Percentiles rank a stretch among this genome's conserved stretches.
Evolutionary conservation across 352 stramenopile genomes (phyloP).

Genomic region (Pythium dissimile): DNA sequence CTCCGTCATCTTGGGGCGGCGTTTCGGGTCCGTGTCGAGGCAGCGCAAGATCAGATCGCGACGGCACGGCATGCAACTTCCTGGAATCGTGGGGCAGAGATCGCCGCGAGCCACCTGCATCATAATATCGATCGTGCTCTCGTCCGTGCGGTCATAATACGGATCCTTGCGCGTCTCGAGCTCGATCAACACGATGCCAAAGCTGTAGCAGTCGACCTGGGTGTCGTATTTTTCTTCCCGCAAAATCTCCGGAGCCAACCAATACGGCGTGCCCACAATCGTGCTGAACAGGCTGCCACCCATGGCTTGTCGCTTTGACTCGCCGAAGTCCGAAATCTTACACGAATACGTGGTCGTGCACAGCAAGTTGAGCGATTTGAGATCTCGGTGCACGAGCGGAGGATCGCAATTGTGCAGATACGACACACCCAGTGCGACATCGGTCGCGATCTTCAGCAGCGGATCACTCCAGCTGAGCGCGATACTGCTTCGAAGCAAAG

Average conservation of each 20-base stretch:
- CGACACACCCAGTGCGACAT: constrained; percentile 74
- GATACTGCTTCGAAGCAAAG: constrained; percentile 58
- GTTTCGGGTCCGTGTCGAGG: constrained; percentile 51
- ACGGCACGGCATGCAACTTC: constrained; percentile 50
- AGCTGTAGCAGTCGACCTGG: constrained; percentile 87
- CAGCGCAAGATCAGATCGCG: constrained; percentile 65
- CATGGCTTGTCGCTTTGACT: constrained; percentile 56
- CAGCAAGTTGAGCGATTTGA: constrained; percentile 80
- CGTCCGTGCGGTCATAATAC: constrained; percentile 54
- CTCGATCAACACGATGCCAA: constrained; percentile 84
- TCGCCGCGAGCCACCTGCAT: constrained; percentile 56
- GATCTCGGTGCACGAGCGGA: constrained; percentile 74
- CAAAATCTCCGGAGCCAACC: constrained; percentile 82
- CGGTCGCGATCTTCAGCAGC: constrained; percentile 75
- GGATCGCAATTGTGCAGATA: constrained; percentile 83
- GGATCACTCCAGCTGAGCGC: constrained; percentile 74
- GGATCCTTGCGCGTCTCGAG: constrained; percentile 72
- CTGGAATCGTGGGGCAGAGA: constrained; percentile 63
- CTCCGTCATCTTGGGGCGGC: constrained; percentile 71
- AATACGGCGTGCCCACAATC: constrained; percentile 83
- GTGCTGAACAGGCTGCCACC: constrained; percentile 57
- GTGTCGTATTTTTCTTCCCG: constrained; percentile 78
- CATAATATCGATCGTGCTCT: constrained; percentile 83
- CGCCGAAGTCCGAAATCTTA: constrained; percentile 83
- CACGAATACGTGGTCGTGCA: constrained; percentile 71